Evolutionary conservation across 495 filamentous ascomycete species (phyloP).

Genomic region (Daldinia childiae): DNA sequence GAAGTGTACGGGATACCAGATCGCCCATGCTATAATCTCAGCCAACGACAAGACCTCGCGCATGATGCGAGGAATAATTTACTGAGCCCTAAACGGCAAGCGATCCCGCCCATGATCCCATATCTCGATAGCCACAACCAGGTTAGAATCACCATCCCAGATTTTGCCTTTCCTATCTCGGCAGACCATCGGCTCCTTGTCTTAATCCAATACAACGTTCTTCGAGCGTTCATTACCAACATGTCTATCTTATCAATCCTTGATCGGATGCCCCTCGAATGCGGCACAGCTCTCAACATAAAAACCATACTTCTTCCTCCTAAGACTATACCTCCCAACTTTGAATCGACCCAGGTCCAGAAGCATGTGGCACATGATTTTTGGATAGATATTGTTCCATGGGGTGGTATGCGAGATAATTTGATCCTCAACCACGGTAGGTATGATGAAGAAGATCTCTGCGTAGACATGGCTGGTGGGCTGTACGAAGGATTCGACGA

Average conservation of each 20-base stretch:
- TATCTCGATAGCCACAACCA: conserved; percentile 28
- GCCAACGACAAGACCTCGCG: not conserved
- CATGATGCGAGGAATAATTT: not conserved
- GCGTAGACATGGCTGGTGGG: conserved; percentile 58
- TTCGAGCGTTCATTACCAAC: conserved; percentile 47
- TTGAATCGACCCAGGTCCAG: conserved; percentile 57
- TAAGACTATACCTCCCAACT: conserved; percentile 47
- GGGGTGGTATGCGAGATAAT: conserved; percentile 61
- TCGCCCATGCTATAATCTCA: not conserved
- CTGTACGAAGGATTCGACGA: conserved; percentile 49
- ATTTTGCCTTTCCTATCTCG: conserved; percentile 47
- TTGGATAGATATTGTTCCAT: conserved; percentile 61
- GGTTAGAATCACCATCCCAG: conserved; percentile 11
- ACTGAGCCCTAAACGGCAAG: not conserved
- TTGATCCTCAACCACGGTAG: conserved; percentile 51
- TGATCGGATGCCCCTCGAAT: conserved; percentile 40
- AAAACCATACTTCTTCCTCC: conserved; percentile 29
- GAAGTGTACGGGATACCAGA: not conserved
- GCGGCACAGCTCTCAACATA: conserved; percentile 34
- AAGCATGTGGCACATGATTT: conserved; percentile 51
- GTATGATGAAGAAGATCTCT: conserved; percentile 59
- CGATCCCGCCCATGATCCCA: conserved; percentile 40
- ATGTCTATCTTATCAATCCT: conserved; percentile 44
- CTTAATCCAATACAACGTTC: conserved; percentile 52
- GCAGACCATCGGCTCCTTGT: conserved; percentile 48